phyloP scores from a whole-genome alignment of 768 basidiomycete species.

The Auricularia cornea region DNA sequence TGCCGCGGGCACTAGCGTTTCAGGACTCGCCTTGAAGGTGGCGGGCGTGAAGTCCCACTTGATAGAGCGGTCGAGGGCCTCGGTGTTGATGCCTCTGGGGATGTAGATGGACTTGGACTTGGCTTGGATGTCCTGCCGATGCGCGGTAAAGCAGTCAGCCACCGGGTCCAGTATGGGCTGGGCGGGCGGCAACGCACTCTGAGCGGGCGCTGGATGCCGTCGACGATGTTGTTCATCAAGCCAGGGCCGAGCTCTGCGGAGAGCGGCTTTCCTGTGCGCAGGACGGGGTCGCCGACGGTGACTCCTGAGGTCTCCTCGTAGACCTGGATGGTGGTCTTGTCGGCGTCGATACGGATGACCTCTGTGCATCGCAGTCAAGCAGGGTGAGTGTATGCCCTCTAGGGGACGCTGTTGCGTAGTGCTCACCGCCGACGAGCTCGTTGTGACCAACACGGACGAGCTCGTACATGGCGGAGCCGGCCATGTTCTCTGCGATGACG shows the following conservation, averaged over 20 bases:
- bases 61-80: slow-evolving; percentile 78
- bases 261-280: slow-evolving; percentile 95
- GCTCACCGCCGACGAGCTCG: slow-evolving; percentile 89
- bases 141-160: slow-evolving; percentile 6
- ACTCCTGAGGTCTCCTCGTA: slow-evolving; percentile 99
- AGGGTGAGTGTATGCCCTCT: not conserved
- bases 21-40: slow-evolving; percentile 53
- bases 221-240: slow-evolving; percentile 98
- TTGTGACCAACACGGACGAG: slow-evolving; percentile 97
- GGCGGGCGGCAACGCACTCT: slow-evolving; percentile 43
- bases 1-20: not conserved
- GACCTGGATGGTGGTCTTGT: slow-evolving; percentile 98
- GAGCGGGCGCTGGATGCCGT: slow-evolving; percentile 91
- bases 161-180: slow-evolving; percentile 2
- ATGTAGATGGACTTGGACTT: slow-evolving; percentile 99
- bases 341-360: slow-evolving; percentile 97
- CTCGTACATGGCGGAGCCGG: slow-evolving; percentile 94
- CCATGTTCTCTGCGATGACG: slow-evolving; percentile 96
- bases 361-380: slow-evolving; percentile 52
- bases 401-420: too few species aligned
- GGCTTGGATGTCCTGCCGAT: slow-evolving; percentile 77
- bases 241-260: slow-evolving; percentile 98
- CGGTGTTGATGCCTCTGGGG: slow-evolving; percentile 96
- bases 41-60: slow-evolving; percentile 94
- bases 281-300: slow-evolving; percentile 95